phyloP scores from a whole-genome alignment of 176 grass and related monocot species.

The Hordeum vulgare region MorexV3_pseudomolecules_assembly NC_058520.1:36374398-36374897 shows the following conservation, averaged over 20 bases:
- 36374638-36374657: neutral
- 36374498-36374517: neutral
- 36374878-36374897: neutral
- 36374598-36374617: too few relatives aligned
- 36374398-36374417: conserved; percentile 80
- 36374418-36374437: conserved; percentile 69
- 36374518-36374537: neutral
- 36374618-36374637: neutral
- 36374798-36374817: neutral
- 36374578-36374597: too few relatives aligned
- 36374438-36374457: conserved; percentile 58
- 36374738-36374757: neutral
- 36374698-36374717: neutral
- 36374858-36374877: conserved; percentile 5
- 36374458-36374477: conserved; percentile 93
- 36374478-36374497: conserved; percentile 1
- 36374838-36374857: neutral
- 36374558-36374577: too few relatives aligned
- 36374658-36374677: neutral
- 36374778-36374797: neutral
- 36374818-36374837: neutral
- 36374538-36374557: neutral
- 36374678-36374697: neutral
- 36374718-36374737: neutral
- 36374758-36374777: neutral